Base-by-base conservation (phyloP, 805 yeast species). In the Kodamaea jinghongensis region DNA sequence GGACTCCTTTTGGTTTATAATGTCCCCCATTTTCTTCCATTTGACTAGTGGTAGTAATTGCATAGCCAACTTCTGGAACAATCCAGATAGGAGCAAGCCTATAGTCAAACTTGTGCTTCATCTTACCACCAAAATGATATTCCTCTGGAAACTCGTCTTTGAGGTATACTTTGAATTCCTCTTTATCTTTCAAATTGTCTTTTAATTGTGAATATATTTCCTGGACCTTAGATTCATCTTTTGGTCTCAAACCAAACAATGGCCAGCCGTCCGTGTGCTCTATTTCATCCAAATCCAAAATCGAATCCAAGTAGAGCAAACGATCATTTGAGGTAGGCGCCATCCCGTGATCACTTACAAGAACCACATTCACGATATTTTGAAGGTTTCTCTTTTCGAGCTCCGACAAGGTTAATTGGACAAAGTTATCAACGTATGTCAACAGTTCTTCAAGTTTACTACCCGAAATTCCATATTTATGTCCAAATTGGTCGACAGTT, bases 341-440 rank as follows among this genome's bases (percentile, higher is more conserved):
- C 96, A 88, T 89, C 8, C 96, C 96, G 57, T 89, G 96, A 58
- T 90, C 96, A 32, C 96, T 86, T 3, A 90, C 84, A 31, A 90
- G 65, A 0, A 91, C 62, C 14, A 90, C 61, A 56, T 91, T 90
- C 13, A 84, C 85, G 30, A 87, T 71, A 15, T 79, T 70, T 0
- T 73, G 62, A 43, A 88, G 62, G 48, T 84, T 80, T 40, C 96
- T 67, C 13, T 56, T 52, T 1, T 54, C 43, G 14, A 90, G 49
- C 6, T 75, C 82, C 17, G 60, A 45, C 11, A 71, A 63, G 28
- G 87, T 42, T 4, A 65, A 55, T 11, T 70, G 73, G 10, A 91
- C 60, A 46, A 83, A 81, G 10, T 58, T 53, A 63, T 91, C 97
- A 6, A 89, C 90, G 37, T 77, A 64, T 2, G 50, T 53, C 40